Evolutionary conservation across 2,329 filamentous ascomycete genomes (phyloP), one percentile per base, ranked within the genome.

Genomic region (Penicillium sp.): DNA sequence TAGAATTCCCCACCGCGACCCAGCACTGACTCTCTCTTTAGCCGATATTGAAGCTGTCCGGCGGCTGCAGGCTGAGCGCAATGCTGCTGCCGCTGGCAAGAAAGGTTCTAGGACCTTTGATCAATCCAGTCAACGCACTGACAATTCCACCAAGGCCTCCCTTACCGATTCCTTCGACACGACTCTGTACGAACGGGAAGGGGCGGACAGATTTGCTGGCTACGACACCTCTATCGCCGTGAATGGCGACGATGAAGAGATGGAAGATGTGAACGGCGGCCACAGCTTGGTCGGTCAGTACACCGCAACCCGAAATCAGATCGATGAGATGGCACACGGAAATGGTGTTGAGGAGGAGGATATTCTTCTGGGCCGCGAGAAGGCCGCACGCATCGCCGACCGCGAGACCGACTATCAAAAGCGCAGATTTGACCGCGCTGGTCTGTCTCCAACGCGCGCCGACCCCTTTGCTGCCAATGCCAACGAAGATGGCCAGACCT

Each of bases 391-490:
- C 60, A 97, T 98, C 64, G 78, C 85, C 51, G 91, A 94, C 65
- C 86, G 93, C 62, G 91, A 97, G 75, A 94, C 89, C 54, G 91
- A 97, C 65, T 98, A 98, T 67, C 94, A 98, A 72, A 95, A 95
- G 73, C 87, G 90, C 56, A 84, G 90, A 49, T 94, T 95, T 69
- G 85, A 95, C 66, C 89, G 93, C 51, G 84, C 81, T 42, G 63
- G 69, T 37, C 77, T 97, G 53, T 93, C 89, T 18, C 89, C 90
- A 4, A 89, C 87, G 7, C 84, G 89, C 62, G 87, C 84, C 51
- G 89, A 95, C 65, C 85, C 89, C 24, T 95, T 95, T 63, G 86
- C 87, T 22, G 81, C 84, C 54, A 87, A 90, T 63, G 75, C 81
- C 52, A 80, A 79, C 23, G 80, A 81, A 45, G 85, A 89, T 57